These are phyloP conservation scores for Penicillium decumbens DNA, from an alignment of 2,329 filamentous ascomycete genomes.

Conservation along the genomic window DNA sequence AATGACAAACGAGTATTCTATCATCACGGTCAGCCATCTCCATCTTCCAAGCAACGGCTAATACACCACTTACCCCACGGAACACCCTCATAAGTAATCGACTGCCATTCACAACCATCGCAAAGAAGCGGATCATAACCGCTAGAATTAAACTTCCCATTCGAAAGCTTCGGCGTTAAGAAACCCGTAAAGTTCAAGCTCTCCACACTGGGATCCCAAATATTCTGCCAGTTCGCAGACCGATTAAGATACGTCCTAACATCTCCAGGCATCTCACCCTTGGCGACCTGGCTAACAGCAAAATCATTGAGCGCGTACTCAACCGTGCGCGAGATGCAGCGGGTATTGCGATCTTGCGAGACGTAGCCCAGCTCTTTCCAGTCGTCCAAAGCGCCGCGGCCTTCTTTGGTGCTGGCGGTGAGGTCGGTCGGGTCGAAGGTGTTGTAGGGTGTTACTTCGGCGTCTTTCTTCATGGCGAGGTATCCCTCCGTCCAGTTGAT, in stretches of 20 bases:
- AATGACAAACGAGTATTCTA: slow-evolving; percentile 60
- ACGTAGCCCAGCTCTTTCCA: slow-evolving; percentile 64
- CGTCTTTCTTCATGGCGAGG: slow-evolving; percentile 62
- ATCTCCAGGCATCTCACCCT: slow-evolving; percentile 46
- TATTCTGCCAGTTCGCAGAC: slow-evolving; percentile 66
- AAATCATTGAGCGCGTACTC: slow-evolving; percentile 65
- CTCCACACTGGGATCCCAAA: slow-evolving; percentile 59
- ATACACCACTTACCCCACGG: slow-evolving; percentile 46
- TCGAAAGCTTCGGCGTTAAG: slow-evolving; percentile 54
- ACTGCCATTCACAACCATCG: slow-evolving; percentile 62
- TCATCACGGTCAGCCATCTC: neutral
- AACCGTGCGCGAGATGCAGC: slow-evolving; percentile 61
- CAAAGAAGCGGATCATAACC: slow-evolving; percentile 51
- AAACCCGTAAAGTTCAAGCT: slow-evolving; percentile 54
- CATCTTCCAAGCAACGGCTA: slow-evolving; percentile 3
- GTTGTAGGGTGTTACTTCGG: slow-evolving; percentile 59
- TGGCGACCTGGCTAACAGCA: slow-evolving; percentile 54
- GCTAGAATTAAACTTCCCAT: slow-evolving; percentile 47
- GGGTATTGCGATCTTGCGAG: slow-evolving; percentile 52
- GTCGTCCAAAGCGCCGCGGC: slow-evolving; percentile 63
- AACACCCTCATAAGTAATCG: slow-evolving; percentile 57
- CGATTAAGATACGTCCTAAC: slow-evolving; percentile 56
- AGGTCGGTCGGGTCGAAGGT: slow-evolving; percentile 53
- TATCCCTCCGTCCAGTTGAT: slow-evolving; percentile 64
- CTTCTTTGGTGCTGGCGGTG: slow-evolving; percentile 62